Conservation (phyloP, 331 rosid species). For the Pyracantha coccinea region DNA sequence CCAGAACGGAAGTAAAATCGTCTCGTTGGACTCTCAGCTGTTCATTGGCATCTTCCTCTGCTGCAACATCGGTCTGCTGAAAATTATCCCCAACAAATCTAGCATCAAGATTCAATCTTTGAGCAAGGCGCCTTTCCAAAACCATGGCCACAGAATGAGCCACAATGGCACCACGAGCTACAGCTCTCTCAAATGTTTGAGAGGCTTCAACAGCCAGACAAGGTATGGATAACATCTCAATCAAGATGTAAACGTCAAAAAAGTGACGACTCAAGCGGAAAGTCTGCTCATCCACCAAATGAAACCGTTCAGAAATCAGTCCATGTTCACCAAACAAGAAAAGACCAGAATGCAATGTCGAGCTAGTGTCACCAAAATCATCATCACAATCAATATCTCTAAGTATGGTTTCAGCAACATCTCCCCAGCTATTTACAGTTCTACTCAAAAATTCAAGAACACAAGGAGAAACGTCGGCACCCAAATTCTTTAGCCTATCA, state of each 20-base stretch:
- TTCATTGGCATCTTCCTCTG: conserved; percentile 59
- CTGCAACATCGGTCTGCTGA: conserved; percentile 46
- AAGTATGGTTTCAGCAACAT: conserved; percentile 92
- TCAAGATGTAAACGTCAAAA: conserved; percentile 76
- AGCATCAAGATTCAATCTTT: conserved; percentile 44
- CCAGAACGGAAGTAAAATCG: conserved; percentile 84
- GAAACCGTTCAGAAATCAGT: conserved; percentile 48
- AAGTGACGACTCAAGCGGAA: conserved; percentile 51
- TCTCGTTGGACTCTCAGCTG: conserved; percentile 69
- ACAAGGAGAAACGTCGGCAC: conserved; percentile 73
- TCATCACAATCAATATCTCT: conserved; percentile 90
- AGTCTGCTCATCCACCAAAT: conserved; percentile 64
- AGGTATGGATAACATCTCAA: conserved; percentile 95
- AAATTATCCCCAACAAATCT: conserved; percentile 46
- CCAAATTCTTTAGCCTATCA: conserved; percentile 71
- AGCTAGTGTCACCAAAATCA: conserved; percentile 64
- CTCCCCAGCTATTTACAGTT: conserved; percentile 97
- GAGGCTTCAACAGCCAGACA: conserved; percentile 95
- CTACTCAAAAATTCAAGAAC: conserved; percentile 89
- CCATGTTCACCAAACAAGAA: conserved; percentile 74
- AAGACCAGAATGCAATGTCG: conserved; percentile 49
- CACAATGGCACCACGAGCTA: conserved; percentile 75
- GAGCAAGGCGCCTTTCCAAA: conserved; percentile 83
- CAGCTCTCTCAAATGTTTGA: conserved; percentile 95
- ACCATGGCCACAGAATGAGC: conserved; percentile 86